phyloP scores from a whole-genome alignment of 2,329 filamentous ascomycete genomes.

The Xylariales sp. region DNA sequence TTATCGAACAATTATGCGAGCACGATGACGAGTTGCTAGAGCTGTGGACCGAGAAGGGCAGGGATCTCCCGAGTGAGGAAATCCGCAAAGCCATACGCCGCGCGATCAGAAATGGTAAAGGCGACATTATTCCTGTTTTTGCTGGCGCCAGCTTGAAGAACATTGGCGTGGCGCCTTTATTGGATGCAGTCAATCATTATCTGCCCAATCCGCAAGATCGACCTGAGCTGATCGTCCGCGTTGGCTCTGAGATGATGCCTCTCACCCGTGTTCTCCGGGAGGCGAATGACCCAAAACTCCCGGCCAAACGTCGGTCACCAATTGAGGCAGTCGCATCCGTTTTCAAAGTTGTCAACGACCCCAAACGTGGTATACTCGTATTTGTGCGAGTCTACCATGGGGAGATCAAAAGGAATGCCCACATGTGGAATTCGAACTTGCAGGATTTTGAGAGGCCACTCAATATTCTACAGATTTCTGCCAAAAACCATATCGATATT shows the following conservation, averaged over 20 bases:
- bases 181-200: slow-evolving; percentile 85
- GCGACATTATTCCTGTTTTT: slow-evolving; percentile 78
- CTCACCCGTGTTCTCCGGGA: slow-evolving; percentile 34
- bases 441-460: slow-evolving; percentile 74
- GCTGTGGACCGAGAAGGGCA: slow-evolving; percentile 72
- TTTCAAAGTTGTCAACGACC: slow-evolving; percentile 93
- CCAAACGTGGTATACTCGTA: slow-evolving; percentile 79
- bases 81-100: slow-evolving; percentile 72
- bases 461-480: slow-evolving; percentile 84
- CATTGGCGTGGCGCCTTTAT: slow-evolving; percentile 85
- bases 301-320: slow-evolving; percentile 27
- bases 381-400: slow-evolving; percentile 93
- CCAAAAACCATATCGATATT: slow-evolving; percentile 80
- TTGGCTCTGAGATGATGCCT: slow-evolving; percentile 51
- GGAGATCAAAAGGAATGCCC: slow-evolving; percentile 65
- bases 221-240: slow-evolving; percentile 71
- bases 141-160: slow-evolving; percentile 91
- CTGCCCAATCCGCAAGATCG: slow-evolving; percentile 78
- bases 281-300: slow-evolving; percentile 19
- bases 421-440: slow-evolving; percentile 84
- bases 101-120: slow-evolving; percentile 63
- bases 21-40: slow-evolving; percentile 85
- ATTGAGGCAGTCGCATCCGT: slow-evolving; percentile 58
- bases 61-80: slow-evolving; percentile 64
- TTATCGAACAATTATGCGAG: slow-evolving; percentile 83